phyloP scores from a whole-genome alignment of 139 green algal genomes.

The Chlamydomonas sp. region DNA sequence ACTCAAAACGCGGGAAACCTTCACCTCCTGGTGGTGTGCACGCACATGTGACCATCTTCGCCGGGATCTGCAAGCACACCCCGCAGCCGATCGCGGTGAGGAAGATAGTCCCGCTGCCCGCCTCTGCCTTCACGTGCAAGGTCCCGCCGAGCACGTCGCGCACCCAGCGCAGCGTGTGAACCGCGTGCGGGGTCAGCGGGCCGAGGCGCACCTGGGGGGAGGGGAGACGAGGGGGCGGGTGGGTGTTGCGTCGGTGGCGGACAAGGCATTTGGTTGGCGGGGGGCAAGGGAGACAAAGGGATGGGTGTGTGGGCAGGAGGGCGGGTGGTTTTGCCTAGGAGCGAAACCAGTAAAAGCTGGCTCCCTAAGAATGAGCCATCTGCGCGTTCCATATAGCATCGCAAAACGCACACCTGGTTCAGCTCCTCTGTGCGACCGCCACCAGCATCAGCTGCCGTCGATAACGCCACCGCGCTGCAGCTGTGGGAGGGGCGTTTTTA shows the following conservation, averaged over 20 bases:
- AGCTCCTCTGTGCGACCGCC: slow-evolving; percentile 79
- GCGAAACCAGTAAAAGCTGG: background rate
- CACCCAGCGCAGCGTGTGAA: slow-evolving; percentile 78
- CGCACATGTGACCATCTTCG: slow-evolving; percentile 36
- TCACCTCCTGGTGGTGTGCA: too few species aligned
- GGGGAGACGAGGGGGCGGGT: background rate
- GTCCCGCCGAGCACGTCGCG: slow-evolving; percentile 84
- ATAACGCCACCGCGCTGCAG: slow-evolving; percentile 85
- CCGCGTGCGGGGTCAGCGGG: slow-evolving; percentile 76
- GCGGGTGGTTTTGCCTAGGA: background rate
- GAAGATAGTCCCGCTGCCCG: slow-evolving; percentile 80
- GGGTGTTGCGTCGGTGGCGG: too few species aligned
- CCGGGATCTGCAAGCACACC: slow-evolving; percentile 83
- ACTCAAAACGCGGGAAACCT: too few species aligned
- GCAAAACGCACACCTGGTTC: slow-evolving; percentile 59
- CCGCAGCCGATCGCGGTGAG: slow-evolving; percentile 82
- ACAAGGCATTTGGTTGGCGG: too few species aligned
- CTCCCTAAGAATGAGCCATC: background rate
- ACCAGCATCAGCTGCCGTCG: slow-evolving; percentile 75
- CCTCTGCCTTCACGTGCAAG: slow-evolving; percentile 82
- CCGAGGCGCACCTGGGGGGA: slow-evolving; percentile 61
- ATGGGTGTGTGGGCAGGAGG: too few species aligned
- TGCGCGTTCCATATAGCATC: slow-evolving; percentile 38
- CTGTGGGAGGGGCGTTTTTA: too few species aligned
- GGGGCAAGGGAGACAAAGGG: too few species aligned